These are phyloP conservation scores for Taiozyma sp. DNA, from an alignment of 1,139 yeast genomes.

Conservation along the genomic window DNA sequence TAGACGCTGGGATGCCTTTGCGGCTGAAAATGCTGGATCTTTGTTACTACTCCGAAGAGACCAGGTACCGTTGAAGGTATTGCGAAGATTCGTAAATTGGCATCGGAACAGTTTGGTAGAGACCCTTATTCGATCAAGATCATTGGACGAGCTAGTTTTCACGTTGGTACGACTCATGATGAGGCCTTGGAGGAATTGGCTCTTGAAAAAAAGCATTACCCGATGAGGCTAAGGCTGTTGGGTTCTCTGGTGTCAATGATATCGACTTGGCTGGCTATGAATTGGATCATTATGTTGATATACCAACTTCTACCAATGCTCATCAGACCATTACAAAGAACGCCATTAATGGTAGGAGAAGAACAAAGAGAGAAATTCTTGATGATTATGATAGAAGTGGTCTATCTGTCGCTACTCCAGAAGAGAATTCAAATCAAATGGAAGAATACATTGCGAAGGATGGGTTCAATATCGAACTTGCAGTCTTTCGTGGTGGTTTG, in stretches of 20 bases:
- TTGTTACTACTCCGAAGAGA: slow-evolving; percentile 20
- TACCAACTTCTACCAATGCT: slow-evolving; percentile 9
- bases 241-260: too few species aligned
- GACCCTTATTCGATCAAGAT: slow-evolving; percentile 19
- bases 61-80: slow-evolving; percentile 17
- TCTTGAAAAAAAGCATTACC: too few species aligned
- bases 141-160: slow-evolving; percentile 15
- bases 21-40: slow-evolving; percentile 30
- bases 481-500: slow-evolving; percentile 30
- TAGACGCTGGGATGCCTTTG: slow-evolving; percentile 31
- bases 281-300: not conserved
- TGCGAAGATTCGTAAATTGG: slow-evolving; percentile 5
- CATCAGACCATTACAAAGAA: not conserved
- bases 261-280: too few species aligned
- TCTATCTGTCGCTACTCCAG: slow-evolving; percentile 12
- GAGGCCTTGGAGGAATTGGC: too few species aligned
- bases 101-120: not conserved
- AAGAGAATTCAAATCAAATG: slow-evolving; percentile 23
- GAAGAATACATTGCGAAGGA: slow-evolving; percentile 33
- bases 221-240: too few species aligned
- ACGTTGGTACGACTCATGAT: slow-evolving; percentile 15
- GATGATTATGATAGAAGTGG: slow-evolving; percentile 1
- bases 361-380: not conserved
- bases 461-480: slow-evolving; percentile 33
- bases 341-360: slow-evolving; percentile 3